A percentile compares a stretch with the other conserved stretches of the same genome.
phyloP scores from a whole-genome alignment of 2,329 filamentous ascomycete species.

The Penicillium corylophilum region DNA sequence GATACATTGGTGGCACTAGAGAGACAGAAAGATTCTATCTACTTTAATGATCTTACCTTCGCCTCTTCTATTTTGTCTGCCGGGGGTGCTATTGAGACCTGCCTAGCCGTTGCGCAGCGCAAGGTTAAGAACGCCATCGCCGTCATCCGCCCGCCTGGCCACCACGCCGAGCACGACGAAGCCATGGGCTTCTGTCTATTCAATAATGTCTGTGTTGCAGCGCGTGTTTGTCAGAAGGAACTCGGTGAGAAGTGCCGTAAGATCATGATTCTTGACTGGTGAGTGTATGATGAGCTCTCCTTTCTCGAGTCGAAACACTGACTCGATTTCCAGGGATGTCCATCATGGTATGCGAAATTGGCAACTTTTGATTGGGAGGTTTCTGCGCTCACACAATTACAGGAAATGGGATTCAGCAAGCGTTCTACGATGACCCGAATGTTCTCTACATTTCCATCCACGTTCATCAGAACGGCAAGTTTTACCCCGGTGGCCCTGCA shows the following conservation, averaged over 20 bases:
- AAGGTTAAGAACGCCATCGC: conserved; percentile 93
- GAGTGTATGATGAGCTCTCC: conserved; percentile 44
- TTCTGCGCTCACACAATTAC: conserved; percentile 20
- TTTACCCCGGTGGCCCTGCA: conserved; percentile 71
- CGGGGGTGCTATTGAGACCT: conserved; percentile 93
- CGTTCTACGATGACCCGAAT: conserved; percentile 92
- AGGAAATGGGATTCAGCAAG: conserved; percentile 93
- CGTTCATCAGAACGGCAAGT: conserved; percentile 77
- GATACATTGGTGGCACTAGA: conserved; percentile 69
- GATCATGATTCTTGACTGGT: conserved; percentile 91
- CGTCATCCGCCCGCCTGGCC: conserved; percentile 89
- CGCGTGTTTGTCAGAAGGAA: conserved; percentile 79
- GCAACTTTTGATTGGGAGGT: neutral
- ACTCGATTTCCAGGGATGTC: conserved; percentile 56
- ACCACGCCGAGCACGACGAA: conserved; percentile 83
- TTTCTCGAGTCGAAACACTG: conserved; percentile 11
- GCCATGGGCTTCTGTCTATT: conserved; percentile 97
- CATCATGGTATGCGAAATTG: conserved; percentile 55
- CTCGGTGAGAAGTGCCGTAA: conserved; percentile 81
- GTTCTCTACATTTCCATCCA: conserved; percentile 95
- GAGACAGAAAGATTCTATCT: conserved; percentile 71
- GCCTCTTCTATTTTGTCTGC: conserved; percentile 79
- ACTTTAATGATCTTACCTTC: conserved; percentile 79
- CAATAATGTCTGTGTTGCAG: conserved; percentile 93
- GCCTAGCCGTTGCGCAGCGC: conserved; percentile 80